Evolutionary conservation across 805 yeast genomes (phyloP), one percentile per base, ranked within the genome.

Genomic region (Candida golubevii): DNA sequence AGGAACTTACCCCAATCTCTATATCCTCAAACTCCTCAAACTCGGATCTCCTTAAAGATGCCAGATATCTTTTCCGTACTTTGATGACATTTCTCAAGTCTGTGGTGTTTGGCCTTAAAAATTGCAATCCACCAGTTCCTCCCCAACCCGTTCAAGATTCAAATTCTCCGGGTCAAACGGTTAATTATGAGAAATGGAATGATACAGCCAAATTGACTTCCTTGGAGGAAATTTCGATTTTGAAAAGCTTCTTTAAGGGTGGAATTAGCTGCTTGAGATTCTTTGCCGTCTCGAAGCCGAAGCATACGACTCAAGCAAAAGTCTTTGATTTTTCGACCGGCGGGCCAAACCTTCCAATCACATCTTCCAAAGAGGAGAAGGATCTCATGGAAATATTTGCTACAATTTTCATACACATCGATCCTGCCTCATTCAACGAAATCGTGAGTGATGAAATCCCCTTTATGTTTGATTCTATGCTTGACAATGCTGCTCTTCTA

Each of bases 331-430:
- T 82, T 59, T 86, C 85, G 47, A 76, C 85, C 1, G 79, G 85
- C 12, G 91, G 89, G 8, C 91, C 95, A 6, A 84, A 84, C 46
- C 65, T 87, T 33, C 96, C 96, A 4, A 85, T 88, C 10, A 80
- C 90, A 1, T 86, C 95, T 0, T 82, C 95, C 1, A 89, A 88
- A 54, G 98, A 91, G 58, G 97, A 90, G 46, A 88, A 90, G 55
- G 99, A 93, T 56, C 70, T 90, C 46, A 89, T 93, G 96, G 99
- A 95, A 59, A 83, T 89, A 3, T 80, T 93, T 60, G 97, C 97
- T 0, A 85, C 96, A 1, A 87, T 93, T 55, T 93, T 88, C 64
- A 87, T 89, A 53, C 96, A 88, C 59, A 78, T 95, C 44, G 99
- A 95, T 59, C 90, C 96, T 15, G 89, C 98, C 0, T 86, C 97